Conservation (phyloP, 768 basidiomycete genomes). For the Nidularia pulvinata region DNA sequence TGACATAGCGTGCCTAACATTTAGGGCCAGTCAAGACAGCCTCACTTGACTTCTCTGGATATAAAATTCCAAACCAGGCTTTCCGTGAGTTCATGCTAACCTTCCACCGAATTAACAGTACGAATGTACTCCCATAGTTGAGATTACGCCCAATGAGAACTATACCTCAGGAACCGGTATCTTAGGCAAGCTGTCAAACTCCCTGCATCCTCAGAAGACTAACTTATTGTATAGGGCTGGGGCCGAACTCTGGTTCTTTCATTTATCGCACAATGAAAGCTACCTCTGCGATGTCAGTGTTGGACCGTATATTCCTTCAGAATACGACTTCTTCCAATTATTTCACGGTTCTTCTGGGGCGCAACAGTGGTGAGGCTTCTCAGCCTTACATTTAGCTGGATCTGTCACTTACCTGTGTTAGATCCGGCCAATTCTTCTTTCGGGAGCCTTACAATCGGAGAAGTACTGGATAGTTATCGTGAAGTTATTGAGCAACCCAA, state of each 20-base stretch:
- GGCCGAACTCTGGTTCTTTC: conserved; percentile 56
- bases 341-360: conserved; percentile 64
- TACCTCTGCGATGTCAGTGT: conserved; percentile 45
- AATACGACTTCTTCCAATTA: conserved; percentile 58
- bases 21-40: conserved; percentile 47
- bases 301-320: conserved; percentile 66
- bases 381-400: neutral
- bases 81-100: conserved; percentile 30
- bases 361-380: conserved; percentile 32
- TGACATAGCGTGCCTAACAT: neutral
- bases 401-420: conserved; percentile 6
- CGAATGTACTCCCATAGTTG: conserved; percentile 33
- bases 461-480: conserved; percentile 47
- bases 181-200: conserved; percentile 18
- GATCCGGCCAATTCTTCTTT: conserved; percentile 51
- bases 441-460: conserved; percentile 66
- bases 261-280: conserved; percentile 32
- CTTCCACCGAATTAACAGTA: neutral
- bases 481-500: conserved; percentile 49
- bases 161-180: conserved; percentile 28
- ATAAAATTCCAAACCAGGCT: conserved; percentile 42
- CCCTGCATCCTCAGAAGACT: no score
- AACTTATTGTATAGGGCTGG: conserved; percentile 41
- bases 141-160: conserved; percentile 25
- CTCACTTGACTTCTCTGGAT: conserved; percentile 39